phyloP scores from a whole-genome alignment of 345 rosid genomes.

The Raphanus raphanistrum region DNA sequence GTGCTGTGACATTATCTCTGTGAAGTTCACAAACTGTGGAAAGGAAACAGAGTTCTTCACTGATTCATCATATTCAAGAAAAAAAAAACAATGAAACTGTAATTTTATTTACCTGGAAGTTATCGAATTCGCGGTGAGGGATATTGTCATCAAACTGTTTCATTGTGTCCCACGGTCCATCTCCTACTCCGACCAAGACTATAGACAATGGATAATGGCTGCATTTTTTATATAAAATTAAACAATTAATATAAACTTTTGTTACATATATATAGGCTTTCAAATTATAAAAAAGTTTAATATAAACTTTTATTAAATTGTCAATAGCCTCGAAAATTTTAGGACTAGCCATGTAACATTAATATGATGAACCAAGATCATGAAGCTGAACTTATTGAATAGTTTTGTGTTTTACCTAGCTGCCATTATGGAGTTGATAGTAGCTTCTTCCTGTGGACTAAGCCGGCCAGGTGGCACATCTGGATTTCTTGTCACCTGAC shows the following conservation, averaged over 20 bases:
- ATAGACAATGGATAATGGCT: slow-evolving; percentile 87
- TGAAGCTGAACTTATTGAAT: background rate
- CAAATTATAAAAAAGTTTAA: too few species aligned
- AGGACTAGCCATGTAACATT: background rate
- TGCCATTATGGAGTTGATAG: slow-evolving; percentile 71
- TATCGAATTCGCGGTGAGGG: slow-evolving; percentile 83
- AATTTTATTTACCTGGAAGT: slow-evolving; percentile 68
- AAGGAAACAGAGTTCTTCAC: slow-evolving; percentile 10
- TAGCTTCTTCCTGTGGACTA: slow-evolving; percentile 82
- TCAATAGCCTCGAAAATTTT: background rate
- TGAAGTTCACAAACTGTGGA: slow-evolving; percentile 79
- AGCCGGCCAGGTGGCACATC: slow-evolving; percentile 56
- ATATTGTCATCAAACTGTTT: slow-evolving; percentile 82
- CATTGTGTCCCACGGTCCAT: slow-evolving; percentile 80
- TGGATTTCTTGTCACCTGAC: slow-evolving; percentile 82
- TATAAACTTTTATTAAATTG: too few species aligned
- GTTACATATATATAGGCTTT: too few species aligned
- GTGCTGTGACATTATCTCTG: slow-evolving; percentile 79
- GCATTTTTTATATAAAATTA: background rate
- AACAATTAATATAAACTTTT: background rate
- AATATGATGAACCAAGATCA: background rate
- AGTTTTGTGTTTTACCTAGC: slow-evolving; percentile 61
- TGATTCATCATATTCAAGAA: background rate
- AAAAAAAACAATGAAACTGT: background rate
- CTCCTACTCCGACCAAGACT: slow-evolving; percentile 89